These are phyloP conservation scores for Trichoderma endophyticum DNA, from an alignment of 2,329 filamentous ascomycete genomes.

Conservation along the genomic window DNA sequence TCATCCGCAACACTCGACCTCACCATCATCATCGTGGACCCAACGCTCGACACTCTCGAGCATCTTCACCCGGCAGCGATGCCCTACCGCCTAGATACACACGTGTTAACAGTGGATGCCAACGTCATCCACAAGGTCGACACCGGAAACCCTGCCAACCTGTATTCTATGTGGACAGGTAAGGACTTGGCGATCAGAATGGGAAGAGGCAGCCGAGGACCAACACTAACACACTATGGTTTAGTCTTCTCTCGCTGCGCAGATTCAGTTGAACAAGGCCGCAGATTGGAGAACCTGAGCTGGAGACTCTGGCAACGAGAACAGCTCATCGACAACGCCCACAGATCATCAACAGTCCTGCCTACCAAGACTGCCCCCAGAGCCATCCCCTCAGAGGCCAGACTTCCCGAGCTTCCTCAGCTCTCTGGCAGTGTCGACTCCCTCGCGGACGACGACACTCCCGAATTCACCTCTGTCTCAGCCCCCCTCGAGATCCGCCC, in stretches of 20 bases:
- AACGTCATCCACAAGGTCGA: conserved; percentile 93
- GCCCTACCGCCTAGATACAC: conserved; percentile 78
- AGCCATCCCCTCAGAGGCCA: conserved; percentile 44
- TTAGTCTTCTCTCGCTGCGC: conserved; percentile 91
- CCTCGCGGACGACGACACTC: conserved; percentile 63
- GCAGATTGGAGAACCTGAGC: conserved; percentile 88
- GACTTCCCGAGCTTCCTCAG: conserved; percentile 60
- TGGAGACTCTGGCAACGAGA: conserved; percentile 96
- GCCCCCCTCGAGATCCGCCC: conserved; percentile 62
- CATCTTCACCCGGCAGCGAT: conserved; percentile 50
- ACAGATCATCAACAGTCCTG: conserved; percentile 38
- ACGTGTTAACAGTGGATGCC: conserved; percentile 87
- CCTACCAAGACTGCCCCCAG: conserved; percentile 46
- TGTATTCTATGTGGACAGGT: conserved; percentile 98
- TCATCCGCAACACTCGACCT: conserved; percentile 2
- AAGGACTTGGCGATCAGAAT: conserved; percentile 37
- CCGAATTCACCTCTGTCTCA: conserved; percentile 55
- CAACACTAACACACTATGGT: background rate
- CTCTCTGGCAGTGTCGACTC: conserved; percentile 78
- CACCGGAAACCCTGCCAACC: conserved; percentile 84
- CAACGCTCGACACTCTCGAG: conserved; percentile 38
- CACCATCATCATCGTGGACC: conserved; percentile 18
- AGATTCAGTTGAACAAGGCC: conserved; percentile 88
- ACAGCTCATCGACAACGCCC: conserved; percentile 69
- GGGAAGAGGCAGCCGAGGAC: background rate